Evolutionary conservation across 257 asterid species (phyloP).

Genomic region (Petunia axillaris): DNA sequence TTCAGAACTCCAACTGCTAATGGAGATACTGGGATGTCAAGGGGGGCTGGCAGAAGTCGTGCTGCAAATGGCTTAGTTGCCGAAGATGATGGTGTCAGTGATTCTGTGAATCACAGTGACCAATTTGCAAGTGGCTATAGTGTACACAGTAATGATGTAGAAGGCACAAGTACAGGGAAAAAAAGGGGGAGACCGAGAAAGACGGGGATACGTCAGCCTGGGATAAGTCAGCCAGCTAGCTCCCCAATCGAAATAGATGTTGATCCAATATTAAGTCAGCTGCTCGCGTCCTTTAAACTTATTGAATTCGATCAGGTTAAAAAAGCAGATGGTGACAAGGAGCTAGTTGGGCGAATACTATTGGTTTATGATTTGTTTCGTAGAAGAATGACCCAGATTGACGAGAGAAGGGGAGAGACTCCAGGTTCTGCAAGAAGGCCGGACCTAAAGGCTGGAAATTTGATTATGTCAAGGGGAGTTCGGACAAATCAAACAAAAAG

Average conservation of each 20-base stretch:
- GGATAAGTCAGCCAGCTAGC: constrained; percentile 20
- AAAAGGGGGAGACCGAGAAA: constrained; percentile 51
- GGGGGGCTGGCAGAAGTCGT: constrained; percentile 39
- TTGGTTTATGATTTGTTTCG: constrained; percentile 63
- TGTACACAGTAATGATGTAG: constrained; percentile 42
- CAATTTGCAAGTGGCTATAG: constrained; percentile 34
- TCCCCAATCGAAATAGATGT: constrained; percentile 42
- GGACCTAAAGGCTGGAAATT: constrained; percentile 61
- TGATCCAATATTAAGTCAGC: constrained; percentile 50
- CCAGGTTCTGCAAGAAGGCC: constrained; percentile 67
- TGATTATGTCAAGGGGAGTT: constrained; percentile 68
- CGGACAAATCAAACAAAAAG: constrained; percentile 66
- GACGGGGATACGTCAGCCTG: constrained; percentile 36
- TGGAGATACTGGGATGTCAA: constrained; percentile 49
- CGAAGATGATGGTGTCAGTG: constrained; percentile 62
- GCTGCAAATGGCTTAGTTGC: constrained; percentile 34
- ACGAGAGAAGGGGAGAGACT: constrained; percentile 55
- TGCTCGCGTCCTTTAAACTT: constrained; percentile 56
- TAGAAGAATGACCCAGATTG: constrained; percentile 62
- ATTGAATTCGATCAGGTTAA: constrained; percentile 56
- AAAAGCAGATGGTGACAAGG: constrained; percentile 66
- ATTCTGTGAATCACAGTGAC: constrained; percentile 48
- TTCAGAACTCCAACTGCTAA: constrained; percentile 69
- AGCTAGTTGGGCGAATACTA: constrained; percentile 50
- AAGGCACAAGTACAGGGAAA: constrained; percentile 49